Evolutionary conservation across 345 rosid species (phyloP).

Genomic region (Balakata baccata): DNA sequence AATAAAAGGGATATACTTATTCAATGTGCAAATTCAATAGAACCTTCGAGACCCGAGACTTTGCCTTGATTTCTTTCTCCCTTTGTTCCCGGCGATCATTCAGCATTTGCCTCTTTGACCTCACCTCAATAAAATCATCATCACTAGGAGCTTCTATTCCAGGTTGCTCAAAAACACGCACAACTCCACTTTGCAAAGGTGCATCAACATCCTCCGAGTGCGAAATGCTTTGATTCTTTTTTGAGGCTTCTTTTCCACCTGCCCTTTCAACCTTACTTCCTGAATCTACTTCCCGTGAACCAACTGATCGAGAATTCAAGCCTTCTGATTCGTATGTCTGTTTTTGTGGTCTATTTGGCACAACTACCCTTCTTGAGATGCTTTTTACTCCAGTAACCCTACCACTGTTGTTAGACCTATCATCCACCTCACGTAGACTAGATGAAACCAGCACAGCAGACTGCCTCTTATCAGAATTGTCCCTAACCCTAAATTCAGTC

Average conservation of each 20-base stretch:
- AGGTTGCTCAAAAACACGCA: slow-evolving; percentile 77
- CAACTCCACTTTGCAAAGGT: slow-evolving; percentile 75
- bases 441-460: slow-evolving; percentile 30
- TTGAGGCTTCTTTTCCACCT: slow-evolving; percentile 43
- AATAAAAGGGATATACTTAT: background rate
- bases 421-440: slow-evolving; percentile 42
- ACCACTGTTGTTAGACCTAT: slow-evolving; percentile 45
- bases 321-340: slow-evolving; percentile 49
- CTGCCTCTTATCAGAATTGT: slow-evolving; percentile 44
- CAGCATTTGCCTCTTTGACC: slow-evolving; percentile 97
- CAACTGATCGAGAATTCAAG: slow-evolving; percentile 32
- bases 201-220: slow-evolving; percentile 56
- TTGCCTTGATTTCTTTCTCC: slow-evolving; percentile 91
- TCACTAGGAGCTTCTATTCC: slow-evolving; percentile 91
- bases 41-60: slow-evolving; percentile 79
- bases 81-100: slow-evolving; percentile 95
- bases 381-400: slow-evolving; percentile 41
- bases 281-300: slow-evolving; percentile 40
- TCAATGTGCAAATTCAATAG: slow-evolving; percentile 17
- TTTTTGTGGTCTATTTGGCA: slow-evolving; percentile 54
- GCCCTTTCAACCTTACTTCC: slow-evolving; percentile 49
- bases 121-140: slow-evolving; percentile 95
- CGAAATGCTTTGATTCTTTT: slow-evolving; percentile 41
- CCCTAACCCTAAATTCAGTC: slow-evolving; percentile 79
- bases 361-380: slow-evolving; percentile 46